Percentiles rank a stretch among this genome's conserved stretches.
These are phyloP conservation scores for Parvularia atlantis DNA, from an alignment of 78 protist genomes.

Conservation along the genomic window DNA sequence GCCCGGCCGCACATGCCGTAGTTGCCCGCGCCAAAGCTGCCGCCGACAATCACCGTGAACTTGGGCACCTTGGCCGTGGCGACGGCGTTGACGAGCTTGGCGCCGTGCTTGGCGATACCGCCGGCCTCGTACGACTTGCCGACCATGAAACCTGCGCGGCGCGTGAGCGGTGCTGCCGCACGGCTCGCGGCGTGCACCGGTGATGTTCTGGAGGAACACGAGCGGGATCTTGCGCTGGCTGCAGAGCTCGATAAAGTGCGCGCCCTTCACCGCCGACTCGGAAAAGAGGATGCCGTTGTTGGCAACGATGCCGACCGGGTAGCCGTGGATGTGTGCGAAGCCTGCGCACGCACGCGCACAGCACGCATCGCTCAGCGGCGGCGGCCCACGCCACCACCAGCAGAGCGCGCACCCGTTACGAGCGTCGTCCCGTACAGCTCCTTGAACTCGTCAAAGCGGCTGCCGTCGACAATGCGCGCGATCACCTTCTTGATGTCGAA, in stretches of 20 bases:
- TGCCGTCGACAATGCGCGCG: conserved; percentile 88
- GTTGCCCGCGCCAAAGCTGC: conserved; percentile 95
- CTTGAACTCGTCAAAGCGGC: conserved; percentile 85
- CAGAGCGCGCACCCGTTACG: conserved; percentile 37
- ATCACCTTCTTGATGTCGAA: conserved; percentile 68
- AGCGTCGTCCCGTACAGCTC: conserved; percentile 79
- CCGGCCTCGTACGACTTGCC: conserved; percentile 71
- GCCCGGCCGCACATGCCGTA: conserved; percentile 97
- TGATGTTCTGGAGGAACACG: conserved; percentile 91
- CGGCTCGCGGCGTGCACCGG: conserved; percentile 41
- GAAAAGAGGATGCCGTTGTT: conserved; percentile 83
- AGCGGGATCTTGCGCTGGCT: conserved; percentile 84
- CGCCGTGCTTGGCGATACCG: conserved; percentile 93
- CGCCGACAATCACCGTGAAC: conserved; percentile 89
- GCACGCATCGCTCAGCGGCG: background rate
- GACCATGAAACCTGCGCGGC: conserved; percentile 91
- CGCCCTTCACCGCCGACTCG: conserved; percentile 74
- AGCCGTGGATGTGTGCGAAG: conserved; percentile 79
- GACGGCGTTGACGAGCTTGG: conserved; percentile 94
- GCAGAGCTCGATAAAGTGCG: conserved; percentile 91
- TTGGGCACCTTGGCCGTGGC: conserved; percentile 90
- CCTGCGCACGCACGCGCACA: conserved; percentile 24
- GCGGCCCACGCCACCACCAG: background rate
- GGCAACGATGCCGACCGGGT: conserved; percentile 92
- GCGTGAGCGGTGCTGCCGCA: background rate